Evolutionary conservation across 2,329 filamentous ascomycete genomes (phyloP), one percentile per base, ranked within the genome.

Genomic region (Microdochium bolleyi): DNA sequence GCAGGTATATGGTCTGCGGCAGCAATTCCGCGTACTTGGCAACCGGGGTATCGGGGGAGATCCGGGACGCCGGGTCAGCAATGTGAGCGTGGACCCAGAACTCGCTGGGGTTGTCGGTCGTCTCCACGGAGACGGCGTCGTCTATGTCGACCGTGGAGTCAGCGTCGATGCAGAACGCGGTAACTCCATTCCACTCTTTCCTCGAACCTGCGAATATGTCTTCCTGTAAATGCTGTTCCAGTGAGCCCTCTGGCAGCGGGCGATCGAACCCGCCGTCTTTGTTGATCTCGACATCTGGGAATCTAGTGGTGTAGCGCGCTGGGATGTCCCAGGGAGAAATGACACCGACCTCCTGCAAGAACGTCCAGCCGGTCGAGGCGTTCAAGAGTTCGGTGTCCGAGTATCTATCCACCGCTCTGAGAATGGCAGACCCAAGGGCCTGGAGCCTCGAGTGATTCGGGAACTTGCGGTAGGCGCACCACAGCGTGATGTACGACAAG

Each of bases 61-160:
- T 82, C 54, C 81, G 80, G 4, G 89, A 88, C 2, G 86, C 85
- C 9, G 88, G 88, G 61, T 94, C 89, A 14, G 89, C 89, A 44
- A 88, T 79, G 64, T 94, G 89, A 30, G 90, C 70, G 62, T 91
- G 88, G 27, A 92, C 73, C 89, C 89, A 94, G 61, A 80, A 82
- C 58, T 87, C 75, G 50, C 74, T 64, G 21, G 74, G 56, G 19
- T 67, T 71, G 3, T 73, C 68, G 1, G 84, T 78, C 48, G 68
- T 65, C 62, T 90, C 84, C 8, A 94, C 62, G 1, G 88, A 92
- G 9, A 95, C 70, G 1, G 85, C 89, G 63, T 95, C 89, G 59
- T 95, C 89, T 54, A 94, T 87, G 59, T 92, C 83, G 25, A 78
- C 72, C 0, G 89, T 87, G 34, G 69, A 70, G 21, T 76, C 73